A percentile compares a stretch with the other conserved stretches of the same genome.
Conservation (phyloP, 768 basidiomycete species). For the Russula compacta region DNA sequence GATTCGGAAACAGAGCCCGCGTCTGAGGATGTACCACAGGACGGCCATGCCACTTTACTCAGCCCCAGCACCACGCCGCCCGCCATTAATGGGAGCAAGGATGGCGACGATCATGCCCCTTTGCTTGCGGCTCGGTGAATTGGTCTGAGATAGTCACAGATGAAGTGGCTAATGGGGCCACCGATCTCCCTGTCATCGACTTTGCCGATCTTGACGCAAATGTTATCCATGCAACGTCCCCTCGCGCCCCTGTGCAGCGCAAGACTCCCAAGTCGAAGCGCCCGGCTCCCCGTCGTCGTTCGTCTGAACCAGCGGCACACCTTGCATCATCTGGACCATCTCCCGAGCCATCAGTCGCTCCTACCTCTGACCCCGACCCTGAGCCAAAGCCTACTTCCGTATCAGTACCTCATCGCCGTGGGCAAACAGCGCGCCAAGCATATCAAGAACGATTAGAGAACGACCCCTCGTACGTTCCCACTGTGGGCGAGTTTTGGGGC, state of each 20-base stretch:
- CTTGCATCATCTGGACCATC: constrained; percentile 25
- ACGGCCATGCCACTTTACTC: constrained; percentile 43
- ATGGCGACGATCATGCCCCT: constrained; percentile 26
- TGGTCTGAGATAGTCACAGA: constrained; percentile 87
- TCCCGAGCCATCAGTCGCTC: constrained; percentile 18
- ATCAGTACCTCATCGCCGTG: constrained; percentile 31
- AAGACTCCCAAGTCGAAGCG: constrained; percentile 26
- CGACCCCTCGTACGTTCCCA: constrained; percentile 86
- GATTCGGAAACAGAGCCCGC: constrained; percentile 67
- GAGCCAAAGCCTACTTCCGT: constrained; percentile 27
- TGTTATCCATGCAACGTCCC: constrained; percentile 25
- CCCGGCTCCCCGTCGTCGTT: constrained; percentile 29
- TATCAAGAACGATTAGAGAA: constrained; percentile 75
- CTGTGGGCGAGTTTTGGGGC: constrained; percentile 89
- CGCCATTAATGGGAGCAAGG: constrained; percentile 24
- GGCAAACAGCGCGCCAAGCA: constrained; percentile 68
- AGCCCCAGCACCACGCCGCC: constrained; percentile 53
- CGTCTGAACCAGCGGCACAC: constrained; percentile 14
- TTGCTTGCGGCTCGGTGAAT: constrained; percentile 49
- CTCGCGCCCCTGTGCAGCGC: constrained; percentile 22
- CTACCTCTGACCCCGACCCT: constrained; percentile 28
- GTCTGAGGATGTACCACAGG: constrained; percentile 50
- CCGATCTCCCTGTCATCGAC: constrained; percentile 70
- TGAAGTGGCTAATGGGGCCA: constrained; percentile 52
- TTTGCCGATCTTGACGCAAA: constrained; percentile 50